These are phyloP conservation scores for Clohesyomyces aquaticus DNA, from an alignment of 495 filamentous ascomycete species.

Conservation along the genomic window DNA sequence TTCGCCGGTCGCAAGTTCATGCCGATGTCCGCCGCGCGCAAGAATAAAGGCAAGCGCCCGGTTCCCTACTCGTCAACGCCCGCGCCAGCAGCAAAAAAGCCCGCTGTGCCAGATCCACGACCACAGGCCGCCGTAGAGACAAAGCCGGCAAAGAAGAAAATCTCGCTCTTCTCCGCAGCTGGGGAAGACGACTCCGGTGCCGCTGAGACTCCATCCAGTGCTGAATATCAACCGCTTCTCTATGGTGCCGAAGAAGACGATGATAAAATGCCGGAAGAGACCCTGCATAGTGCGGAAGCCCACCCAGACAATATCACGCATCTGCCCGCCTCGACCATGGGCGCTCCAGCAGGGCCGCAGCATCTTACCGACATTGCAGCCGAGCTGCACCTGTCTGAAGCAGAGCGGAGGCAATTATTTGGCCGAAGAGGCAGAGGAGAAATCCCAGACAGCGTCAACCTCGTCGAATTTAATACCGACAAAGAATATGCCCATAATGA, in stretches of 20 bases:
- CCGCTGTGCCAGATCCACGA: conserved; percentile 5
- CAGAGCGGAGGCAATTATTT: conserved; percentile 79
- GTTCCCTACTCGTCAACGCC: neutral
- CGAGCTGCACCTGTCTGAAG: conserved; percentile 72
- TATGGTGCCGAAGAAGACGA: conserved; percentile 25
- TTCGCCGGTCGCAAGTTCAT: conserved; percentile 77
- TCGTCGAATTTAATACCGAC: conserved; percentile 85
- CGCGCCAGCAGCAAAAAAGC: neutral
- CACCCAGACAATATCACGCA: no score
- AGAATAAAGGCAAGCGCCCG: conserved; percentile 61
- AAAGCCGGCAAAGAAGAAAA: conserved; percentile 44
- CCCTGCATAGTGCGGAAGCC: neutral
- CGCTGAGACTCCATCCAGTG: conserved; percentile 41
- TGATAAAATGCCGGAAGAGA: conserved; percentile 26
- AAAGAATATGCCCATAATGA: conserved; percentile 84
- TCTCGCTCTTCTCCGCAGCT: conserved; percentile 65
- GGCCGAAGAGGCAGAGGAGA: conserved; percentile 59
- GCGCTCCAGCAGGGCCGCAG: conserved; percentile 39
- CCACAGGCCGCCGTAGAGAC: conserved; percentile 29
- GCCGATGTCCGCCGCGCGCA: conserved; percentile 72
- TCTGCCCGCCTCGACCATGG: neutral
- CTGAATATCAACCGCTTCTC: conserved; percentile 47
- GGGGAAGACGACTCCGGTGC: conserved; percentile 42
- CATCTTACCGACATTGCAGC: conserved; percentile 68
- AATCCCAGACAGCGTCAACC: conserved; percentile 47